A percentile compares a stretch with the other conserved stretches of the same genome.
phyloP scores from a whole-genome alignment of 2,329 filamentous ascomycete genomes.

The Thelonectria discophora region DNA sequence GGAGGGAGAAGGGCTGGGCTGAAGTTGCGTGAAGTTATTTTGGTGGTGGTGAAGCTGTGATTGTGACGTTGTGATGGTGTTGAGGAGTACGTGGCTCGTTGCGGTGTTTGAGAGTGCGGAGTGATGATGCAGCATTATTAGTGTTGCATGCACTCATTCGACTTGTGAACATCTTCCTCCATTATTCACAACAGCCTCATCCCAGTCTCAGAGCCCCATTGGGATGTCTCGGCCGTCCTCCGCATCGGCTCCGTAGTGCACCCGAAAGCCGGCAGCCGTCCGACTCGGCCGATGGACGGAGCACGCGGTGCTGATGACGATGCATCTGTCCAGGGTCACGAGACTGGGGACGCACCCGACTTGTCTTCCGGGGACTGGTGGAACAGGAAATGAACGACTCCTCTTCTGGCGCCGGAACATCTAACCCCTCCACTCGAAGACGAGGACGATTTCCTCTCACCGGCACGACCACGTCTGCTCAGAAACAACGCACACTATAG shows the following conservation, averaged over 20 bases:
- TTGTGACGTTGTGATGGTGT: not conserved
- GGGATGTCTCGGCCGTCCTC: not conserved
- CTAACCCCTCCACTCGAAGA: no score
- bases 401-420: no score
- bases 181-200: not conserved
- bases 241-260: not conserved
- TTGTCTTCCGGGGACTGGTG: no score
- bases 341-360: not conserved
- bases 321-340: not conserved
- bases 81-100: not conserved
- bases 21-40: constrained; percentile 20
- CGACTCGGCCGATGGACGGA: not conserved
- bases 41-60: not conserved
- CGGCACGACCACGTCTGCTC: no score
- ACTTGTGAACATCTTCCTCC: not conserved
- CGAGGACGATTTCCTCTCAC: no score
- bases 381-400: no score
- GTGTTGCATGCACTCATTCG: not conserved
- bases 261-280: not conserved
- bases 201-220: not conserved
- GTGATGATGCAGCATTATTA: not conserved
- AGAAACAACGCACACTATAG: no score
- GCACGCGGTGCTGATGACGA: not conserved
- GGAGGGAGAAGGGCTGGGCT: constrained; percentile 22
- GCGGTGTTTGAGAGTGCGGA: not conserved